These are phyloP conservation scores for Larix kaempferi DNA, from an alignment of 75 land plant genomes.

Conservation along the genomic window DNA sequence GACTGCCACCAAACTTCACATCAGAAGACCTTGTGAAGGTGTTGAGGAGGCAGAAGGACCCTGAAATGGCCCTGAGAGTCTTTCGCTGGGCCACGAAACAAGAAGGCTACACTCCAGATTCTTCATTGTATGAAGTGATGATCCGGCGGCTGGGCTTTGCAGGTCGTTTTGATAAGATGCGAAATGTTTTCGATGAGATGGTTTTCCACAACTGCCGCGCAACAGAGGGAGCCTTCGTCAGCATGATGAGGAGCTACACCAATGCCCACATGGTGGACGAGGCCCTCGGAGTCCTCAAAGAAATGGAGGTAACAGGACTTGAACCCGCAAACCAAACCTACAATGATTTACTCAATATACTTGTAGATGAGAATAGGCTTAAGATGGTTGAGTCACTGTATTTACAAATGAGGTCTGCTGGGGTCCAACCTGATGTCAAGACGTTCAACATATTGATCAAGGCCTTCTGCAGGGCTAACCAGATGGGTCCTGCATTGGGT, in stretches of 20 bases:
- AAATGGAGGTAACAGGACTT: constrained; percentile 35
- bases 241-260: constrained; percentile 39
- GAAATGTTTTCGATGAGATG: constrained; percentile 28
- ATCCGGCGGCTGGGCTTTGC: constrained; percentile 42
- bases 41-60: constrained; percentile 32
- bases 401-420: constrained; percentile 27
- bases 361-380: constrained; percentile 54
- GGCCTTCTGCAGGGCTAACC: constrained; percentile 55
- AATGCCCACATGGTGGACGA: constrained; percentile 40
- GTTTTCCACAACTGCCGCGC: constrained; percentile 12
- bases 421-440: constrained; percentile 41
- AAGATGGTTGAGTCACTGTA: constrained; percentile 45
- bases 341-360: constrained; percentile 40
- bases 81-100: constrained; percentile 48
- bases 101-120: constrained; percentile 29
- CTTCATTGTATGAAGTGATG: constrained; percentile 31
- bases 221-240: constrained; percentile 29
- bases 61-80: constrained; percentile 22
- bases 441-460: constrained; percentile 70
- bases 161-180: constrained; percentile 46
- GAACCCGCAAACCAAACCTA: constrained; percentile 22
- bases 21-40: constrained; percentile 38
- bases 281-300: constrained; percentile 21
- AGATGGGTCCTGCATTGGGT: constrained; percentile 41
- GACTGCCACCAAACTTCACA: constrained; percentile 37